Evolutionary conservation across 768 basidiomycete genomes (phyloP).

Genomic region (Scleroderma citrinum): DNA sequence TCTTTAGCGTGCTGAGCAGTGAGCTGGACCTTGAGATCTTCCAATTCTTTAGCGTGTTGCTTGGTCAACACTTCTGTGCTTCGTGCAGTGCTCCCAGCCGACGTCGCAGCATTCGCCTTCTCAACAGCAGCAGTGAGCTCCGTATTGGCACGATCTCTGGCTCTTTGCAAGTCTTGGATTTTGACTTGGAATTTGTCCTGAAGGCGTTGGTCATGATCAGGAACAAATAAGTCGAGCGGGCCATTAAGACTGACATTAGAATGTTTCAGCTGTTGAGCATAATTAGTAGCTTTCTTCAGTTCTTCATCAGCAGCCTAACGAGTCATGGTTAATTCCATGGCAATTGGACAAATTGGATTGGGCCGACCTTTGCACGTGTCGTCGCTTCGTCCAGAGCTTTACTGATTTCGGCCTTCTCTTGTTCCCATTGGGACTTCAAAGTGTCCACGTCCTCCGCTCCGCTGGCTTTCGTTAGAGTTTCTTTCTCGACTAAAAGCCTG

Average conservation of each 20-base stretch:
- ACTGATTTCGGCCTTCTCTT: slow-evolving; percentile 52
- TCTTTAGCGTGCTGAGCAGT: slow-evolving; percentile 53
- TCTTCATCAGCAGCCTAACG: slow-evolving; percentile 37
- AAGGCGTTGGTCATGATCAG: slow-evolving; percentile 5
- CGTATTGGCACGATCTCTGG: slow-evolving; percentile 38
- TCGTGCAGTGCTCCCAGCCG: slow-evolving; percentile 13
- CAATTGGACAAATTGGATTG: neutral
- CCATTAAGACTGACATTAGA: slow-evolving; percentile 20
- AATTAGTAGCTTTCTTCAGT: slow-evolving; percentile 38
- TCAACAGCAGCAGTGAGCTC: slow-evolving; percentile 53
- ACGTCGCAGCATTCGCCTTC: slow-evolving; percentile 45
- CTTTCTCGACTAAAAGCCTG: slow-evolving; percentile 55
- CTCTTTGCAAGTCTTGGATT: slow-evolving; percentile 47
- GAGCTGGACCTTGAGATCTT: slow-evolving; percentile 47
- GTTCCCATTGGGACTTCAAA: slow-evolving; percentile 42
- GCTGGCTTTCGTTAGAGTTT: slow-evolving; percentile 26
- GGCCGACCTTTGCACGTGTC: slow-evolving; percentile 49
- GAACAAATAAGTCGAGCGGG: neutral
- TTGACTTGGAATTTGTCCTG: slow-evolving; percentile 62
- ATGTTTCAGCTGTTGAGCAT: slow-evolving; percentile 35
- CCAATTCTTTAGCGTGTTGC: slow-evolving; percentile 57
- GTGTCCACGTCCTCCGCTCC: slow-evolving; percentile 24
- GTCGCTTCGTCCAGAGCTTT: slow-evolving; percentile 57
- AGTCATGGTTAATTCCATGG: slow-evolving; percentile 2
- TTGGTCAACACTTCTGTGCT: slow-evolving; percentile 38